Conservation (phyloP, 2,329 filamentous ascomycete species). For the Stagonosporopsis vannaccii region DNA sequence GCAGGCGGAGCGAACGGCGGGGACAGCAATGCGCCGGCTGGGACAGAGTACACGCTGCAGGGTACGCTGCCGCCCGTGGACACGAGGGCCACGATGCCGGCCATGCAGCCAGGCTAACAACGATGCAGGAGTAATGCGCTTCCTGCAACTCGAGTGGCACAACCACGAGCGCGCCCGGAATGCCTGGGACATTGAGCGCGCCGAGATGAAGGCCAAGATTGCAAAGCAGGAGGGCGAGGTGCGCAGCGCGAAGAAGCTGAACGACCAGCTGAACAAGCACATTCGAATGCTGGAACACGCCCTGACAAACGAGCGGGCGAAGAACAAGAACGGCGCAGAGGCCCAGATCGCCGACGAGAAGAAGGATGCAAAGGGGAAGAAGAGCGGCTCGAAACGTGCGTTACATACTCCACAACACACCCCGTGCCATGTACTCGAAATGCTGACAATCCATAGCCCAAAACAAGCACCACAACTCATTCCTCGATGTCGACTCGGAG, state of each 20-base stretch:
- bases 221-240: constrained; percentile 91
- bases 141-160: constrained; percentile 99
- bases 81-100: constrained; percentile 12
- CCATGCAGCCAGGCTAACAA: constrained; percentile 26
- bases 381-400: constrained; percentile 34
- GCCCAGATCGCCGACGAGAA: constrained; percentile 55
- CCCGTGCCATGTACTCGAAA: not conserved
- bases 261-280: constrained; percentile 89
- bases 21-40: constrained; percentile 61
- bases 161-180: constrained; percentile 97
- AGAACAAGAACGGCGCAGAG: constrained; percentile 66
- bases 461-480: constrained; percentile 58
- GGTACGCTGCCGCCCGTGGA: constrained; percentile 54
- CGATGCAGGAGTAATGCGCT: constrained; percentile 89
- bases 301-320: constrained; percentile 80
- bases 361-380: constrained; percentile 45
- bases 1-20: constrained; percentile 61
- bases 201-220: constrained; percentile 98
- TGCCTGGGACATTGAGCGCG: constrained; percentile 97
- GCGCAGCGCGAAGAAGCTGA: constrained; percentile 83
- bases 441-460: constrained; percentile 51
- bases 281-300: constrained; percentile 88
- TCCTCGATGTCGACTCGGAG: constrained; percentile 58
- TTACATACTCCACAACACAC: constrained; percentile 24
- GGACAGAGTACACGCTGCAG: constrained; percentile 76